Percentiles rank a stretch among this genome's conserved stretches.
Evolutionary conservation across 176 grass and related monocot genomes (phyloP).

Genomic region (Oryza glaberrima): DNA sequence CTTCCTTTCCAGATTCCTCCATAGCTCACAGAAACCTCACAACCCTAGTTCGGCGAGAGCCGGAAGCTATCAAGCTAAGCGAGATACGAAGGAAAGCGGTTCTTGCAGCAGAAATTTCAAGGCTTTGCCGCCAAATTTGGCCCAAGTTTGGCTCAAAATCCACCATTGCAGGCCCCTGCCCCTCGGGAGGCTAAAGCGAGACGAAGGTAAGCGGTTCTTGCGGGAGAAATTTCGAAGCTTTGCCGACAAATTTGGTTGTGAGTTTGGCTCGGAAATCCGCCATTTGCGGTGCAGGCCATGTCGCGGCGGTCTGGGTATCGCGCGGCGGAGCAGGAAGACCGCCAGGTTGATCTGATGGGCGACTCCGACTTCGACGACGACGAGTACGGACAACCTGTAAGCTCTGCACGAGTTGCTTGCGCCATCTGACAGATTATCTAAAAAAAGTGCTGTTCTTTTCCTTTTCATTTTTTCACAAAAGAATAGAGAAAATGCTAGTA

Average conservation of each 20-base stretch:
- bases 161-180: neutral
- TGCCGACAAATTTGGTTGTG: neutral
- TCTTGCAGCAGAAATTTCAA: neutral
- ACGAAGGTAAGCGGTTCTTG: neutral
- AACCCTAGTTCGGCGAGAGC: neutral
- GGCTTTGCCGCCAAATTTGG: neutral
- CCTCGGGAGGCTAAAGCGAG: neutral
- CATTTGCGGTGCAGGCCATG: conserved; percentile 37
- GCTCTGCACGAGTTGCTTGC: neutral
- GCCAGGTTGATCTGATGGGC: conserved; percentile 19
- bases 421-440: neutral
- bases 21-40: conserved; percentile 17
- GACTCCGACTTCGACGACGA: conserved; percentile 75
- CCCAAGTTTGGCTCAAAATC: conserved; percentile 5
- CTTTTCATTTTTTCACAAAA: neutral
- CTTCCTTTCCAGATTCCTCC: neutral
- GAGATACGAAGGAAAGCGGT: neutral
- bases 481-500: neutral
- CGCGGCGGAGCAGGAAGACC: conserved; percentile 54
- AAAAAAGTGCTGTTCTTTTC: neutral
- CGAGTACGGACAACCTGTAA: conserved; percentile 63
- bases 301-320: conserved; percentile 48
- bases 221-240: neutral
- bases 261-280: conserved; percentile 11
- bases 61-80: neutral